A percentile compares a stretch with the other conserved stretches of the same genome.
These are phyloP conservation scores for Globisporangium orthogonon DNA, from an alignment of 352 stramenopile species.

Conservation along the genomic window DNA sequence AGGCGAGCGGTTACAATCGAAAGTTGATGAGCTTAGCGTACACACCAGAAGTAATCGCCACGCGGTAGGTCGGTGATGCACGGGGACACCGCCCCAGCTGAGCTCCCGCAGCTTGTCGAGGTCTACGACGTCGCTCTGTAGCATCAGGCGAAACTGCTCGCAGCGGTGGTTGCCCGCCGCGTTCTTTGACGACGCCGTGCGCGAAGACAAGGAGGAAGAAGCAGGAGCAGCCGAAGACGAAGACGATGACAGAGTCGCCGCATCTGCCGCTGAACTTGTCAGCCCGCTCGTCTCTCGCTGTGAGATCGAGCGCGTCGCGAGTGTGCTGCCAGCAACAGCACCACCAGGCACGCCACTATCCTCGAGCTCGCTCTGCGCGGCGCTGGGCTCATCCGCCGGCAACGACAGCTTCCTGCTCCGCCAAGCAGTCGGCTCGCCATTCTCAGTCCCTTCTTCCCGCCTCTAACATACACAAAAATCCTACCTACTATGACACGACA, in stretches of 20 bases:
- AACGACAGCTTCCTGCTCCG: slow-evolving; percentile 30
- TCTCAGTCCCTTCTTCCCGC: not conserved
- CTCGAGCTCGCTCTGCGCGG: slow-evolving; percentile 8
- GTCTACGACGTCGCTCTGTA: slow-evolving; percentile 80
- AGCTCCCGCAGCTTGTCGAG: slow-evolving; percentile 86
- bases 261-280: not conserved
- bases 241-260: not conserved
- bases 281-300: not conserved
- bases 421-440: not conserved
- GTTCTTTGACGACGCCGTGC: slow-evolving; percentile 49
- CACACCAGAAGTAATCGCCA: slow-evolving; percentile 96
- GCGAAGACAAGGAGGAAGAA: not conserved
- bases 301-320: slow-evolving; percentile 9
- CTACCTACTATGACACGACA: not conserved
- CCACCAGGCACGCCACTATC: slow-evolving; percentile 13
- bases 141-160: slow-evolving; percentile 62
- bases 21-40: not conserved
- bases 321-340: slow-evolving; percentile 14
- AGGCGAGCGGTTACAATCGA: too few relatives aligned
- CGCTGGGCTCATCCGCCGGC: slow-evolving; percentile 3
- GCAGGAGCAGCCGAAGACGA: not conserved
- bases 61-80: slow-evolving; percentile 74
- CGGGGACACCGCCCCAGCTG: slow-evolving; percentile 90
- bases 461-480: too few relatives aligned
- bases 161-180: slow-evolving; percentile 60